phyloP scores from a whole-genome alignment of 768 basidiomycete genomes.

The Boletus speciosus region DNA sequence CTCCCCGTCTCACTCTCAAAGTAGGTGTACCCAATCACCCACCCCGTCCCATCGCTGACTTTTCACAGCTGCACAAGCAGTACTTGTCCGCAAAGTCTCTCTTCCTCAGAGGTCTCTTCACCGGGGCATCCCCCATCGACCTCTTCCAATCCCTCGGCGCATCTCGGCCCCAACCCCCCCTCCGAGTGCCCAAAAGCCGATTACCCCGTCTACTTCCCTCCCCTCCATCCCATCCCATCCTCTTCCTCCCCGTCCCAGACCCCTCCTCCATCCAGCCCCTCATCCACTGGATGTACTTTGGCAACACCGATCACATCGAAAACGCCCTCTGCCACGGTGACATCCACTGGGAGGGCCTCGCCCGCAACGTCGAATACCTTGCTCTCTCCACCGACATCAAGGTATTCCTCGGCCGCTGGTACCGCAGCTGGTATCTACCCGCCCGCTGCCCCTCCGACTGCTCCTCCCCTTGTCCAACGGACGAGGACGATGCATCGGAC shows the following conservation, averaged over 20 bases:
- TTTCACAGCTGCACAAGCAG: slow-evolving; percentile 67
- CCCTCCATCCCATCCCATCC: slow-evolving; percentile 55
- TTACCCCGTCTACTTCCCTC: slow-evolving; percentile 68
- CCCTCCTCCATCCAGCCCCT: slow-evolving; percentile 67
- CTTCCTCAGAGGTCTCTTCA: slow-evolving; percentile 68
- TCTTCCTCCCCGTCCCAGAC: slow-evolving; percentile 75
- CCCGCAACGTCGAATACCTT: slow-evolving; percentile 87
- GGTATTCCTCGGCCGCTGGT: slow-evolving; percentile 73
- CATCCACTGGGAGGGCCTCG: slow-evolving; percentile 82
- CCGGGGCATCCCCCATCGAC: slow-evolving; percentile 60
- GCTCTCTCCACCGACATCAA: slow-evolving; percentile 74
- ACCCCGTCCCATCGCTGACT: slow-evolving; percentile 4
- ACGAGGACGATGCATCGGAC: slow-evolving; percentile 37
- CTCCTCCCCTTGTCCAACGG: slow-evolving; percentile 21
- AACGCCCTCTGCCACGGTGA: slow-evolving; percentile 63
- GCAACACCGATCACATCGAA: slow-evolving; percentile 60
- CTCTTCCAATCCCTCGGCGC: slow-evolving; percentile 41
- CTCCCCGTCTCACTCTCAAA: slow-evolving; percentile 58
- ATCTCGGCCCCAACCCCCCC: slow-evolving; percentile 19
- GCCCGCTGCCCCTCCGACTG: slow-evolving; percentile 24
- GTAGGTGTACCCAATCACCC: slow-evolving; percentile 35
- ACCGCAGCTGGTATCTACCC: slow-evolving; percentile 56
- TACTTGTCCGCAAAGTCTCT: slow-evolving; percentile 78
- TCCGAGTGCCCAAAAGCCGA: slow-evolving; percentile 41
- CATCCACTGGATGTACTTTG: slow-evolving; percentile 84